phyloP scores from a whole-genome alignment of 257 asterid genomes.

The Lycium barbarum region DNA sequence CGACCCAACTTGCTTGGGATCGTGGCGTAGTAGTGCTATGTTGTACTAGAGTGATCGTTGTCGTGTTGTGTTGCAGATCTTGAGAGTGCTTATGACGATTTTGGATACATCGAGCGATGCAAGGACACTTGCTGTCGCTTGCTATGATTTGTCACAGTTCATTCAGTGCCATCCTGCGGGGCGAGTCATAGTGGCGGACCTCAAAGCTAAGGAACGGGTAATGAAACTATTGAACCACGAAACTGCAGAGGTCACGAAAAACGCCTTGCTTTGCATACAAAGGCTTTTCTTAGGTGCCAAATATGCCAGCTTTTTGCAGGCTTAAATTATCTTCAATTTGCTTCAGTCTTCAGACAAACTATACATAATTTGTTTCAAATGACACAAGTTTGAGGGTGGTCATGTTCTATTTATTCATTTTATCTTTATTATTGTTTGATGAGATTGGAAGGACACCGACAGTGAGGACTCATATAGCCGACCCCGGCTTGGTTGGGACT shows the following conservation, averaged over 20 bases:
- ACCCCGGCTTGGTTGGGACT: neutral
- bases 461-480: neutral
- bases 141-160: conserved; percentile 92
- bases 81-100: conserved; percentile 82
- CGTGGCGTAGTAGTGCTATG: too few species aligned
- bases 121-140: conserved; percentile 89
- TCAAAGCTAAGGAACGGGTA: conserved; percentile 93
- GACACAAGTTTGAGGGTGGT: neutral
- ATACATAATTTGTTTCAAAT: conserved; percentile 8
- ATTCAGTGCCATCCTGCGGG: conserved; percentile 94
- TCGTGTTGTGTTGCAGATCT: conserved; percentile 58
- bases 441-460: neutral
- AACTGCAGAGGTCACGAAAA: conserved; percentile 86
- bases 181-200: conserved; percentile 79
- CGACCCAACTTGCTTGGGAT: too few species aligned
- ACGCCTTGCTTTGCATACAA: conserved; percentile 93
- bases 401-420: neutral
- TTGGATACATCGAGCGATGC: conserved; percentile 86
- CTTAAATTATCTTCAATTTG: conserved; percentile 33
- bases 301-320: conserved; percentile 94
- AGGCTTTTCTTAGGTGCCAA: conserved; percentile 96
- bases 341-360: neutral
- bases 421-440: neutral
- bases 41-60: neutral
- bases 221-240: conserved; percentile 96